Conservation (phyloP, 2,329 filamentous ascomycete species). For the Calonectria hongkongensis region DNA sequence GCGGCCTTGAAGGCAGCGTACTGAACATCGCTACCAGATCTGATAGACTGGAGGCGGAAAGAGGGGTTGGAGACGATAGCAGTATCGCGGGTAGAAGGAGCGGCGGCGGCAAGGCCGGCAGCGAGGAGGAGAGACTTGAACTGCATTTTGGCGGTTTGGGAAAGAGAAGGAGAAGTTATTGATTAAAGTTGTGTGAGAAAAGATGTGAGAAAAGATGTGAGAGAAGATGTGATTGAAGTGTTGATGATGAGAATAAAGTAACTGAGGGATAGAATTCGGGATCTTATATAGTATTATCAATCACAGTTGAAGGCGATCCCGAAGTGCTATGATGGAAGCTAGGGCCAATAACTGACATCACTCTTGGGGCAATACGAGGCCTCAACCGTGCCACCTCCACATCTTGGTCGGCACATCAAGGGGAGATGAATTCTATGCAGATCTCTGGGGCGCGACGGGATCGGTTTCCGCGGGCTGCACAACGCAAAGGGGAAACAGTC, state of each 20-base stretch:
- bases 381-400: constrained; percentile 6
- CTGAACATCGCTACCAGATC: constrained; percentile 70
- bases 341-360: background rate
- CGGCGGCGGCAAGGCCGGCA: constrained; percentile 37
- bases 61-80: constrained; percentile 32
- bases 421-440: background rate
- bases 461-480: background rate
- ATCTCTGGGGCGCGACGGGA: background rate
- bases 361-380: background rate
- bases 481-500: background rate
- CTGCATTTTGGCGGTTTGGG: constrained; percentile 41
- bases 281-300: background rate
- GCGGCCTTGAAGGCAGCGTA: constrained; percentile 67
- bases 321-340: background rate
- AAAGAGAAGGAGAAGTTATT: background rate
- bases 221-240: background rate
- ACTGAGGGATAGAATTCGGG: background rate
- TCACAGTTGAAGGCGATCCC: background rate
- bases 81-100: constrained; percentile 11
- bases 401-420: background rate
- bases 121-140: constrained; percentile 51
- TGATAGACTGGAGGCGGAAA: constrained; percentile 70
- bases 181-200: background rate
- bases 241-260: background rate
- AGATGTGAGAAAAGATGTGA: background rate